Evolutionary conservation across 2,329 filamentous ascomycete genomes (phyloP), one percentile per base, ranked within the genome.

Genomic region (Metarhizium humberi): DNA sequence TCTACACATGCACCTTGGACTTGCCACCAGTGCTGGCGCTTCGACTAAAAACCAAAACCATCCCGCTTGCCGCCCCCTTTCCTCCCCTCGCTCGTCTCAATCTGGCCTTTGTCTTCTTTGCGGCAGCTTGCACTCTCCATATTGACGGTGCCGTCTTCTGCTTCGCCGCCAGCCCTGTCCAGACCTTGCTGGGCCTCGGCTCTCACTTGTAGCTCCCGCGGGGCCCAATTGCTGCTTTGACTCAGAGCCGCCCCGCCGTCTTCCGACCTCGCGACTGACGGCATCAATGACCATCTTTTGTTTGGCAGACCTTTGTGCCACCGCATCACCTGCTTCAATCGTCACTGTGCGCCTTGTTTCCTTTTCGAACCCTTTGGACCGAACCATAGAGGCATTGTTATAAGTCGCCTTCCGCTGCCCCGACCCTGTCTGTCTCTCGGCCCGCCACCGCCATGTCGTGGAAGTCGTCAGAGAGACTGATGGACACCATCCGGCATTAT

Each of bases 401-500:
- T 30, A 36, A 14, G 38, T 45, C 32, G 32, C 32, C 4, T 34
- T 34, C 32, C 32, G 32, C 32, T 34, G 32, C 32, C 32, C 32
- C 32, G 32, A 11, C 32, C 32, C 32, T 34, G 7, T 34, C 32
- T 11, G 47, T 42, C 50, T 29, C 42, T 13, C 40, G 56, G 58
- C 61, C 65, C 66, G 64, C 61, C 71, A 96, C 65, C 66, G 64
- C 61, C 71, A 96, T 96, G 92, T 88, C 88, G 78, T 97, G 92
- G 92, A 96, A 87, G 78, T 87, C 86, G 71, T 88, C 88, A 60
- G 88, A 92, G 73, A 82, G 84, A 76, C 75, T 97, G 85, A 94
- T 96, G 90, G 88, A 94, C 66, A 96, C 88, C 78, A 96, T 96
- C 86, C 85, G 87, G 73, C 91, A 96, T 76, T 96, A 96, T 81